Conservation (phyloP, 2,329 filamentous ascomycete species). For the Zasmidium citrigriseum region DNA sequence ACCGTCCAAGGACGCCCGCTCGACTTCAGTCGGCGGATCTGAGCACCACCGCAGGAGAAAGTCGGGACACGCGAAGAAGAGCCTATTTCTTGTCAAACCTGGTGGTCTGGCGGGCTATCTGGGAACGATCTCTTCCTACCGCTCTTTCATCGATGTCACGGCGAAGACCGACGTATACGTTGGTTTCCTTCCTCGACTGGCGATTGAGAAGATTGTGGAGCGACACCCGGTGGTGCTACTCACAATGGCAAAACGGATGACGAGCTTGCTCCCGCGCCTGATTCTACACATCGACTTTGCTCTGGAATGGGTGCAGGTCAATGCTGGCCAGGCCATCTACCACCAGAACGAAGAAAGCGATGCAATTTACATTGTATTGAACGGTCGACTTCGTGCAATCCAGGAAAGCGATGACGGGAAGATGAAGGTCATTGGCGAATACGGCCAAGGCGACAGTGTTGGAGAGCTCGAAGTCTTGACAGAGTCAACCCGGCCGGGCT, state of each 20-base stretch:
- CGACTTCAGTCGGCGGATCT: slow-evolving; percentile 22
- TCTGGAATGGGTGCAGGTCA: slow-evolving; percentile 96
- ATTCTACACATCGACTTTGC: slow-evolving; percentile 98
- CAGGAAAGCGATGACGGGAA: slow-evolving; percentile 78
- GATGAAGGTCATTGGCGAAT: slow-evolving; percentile 86
- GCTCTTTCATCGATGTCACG: slow-evolving; percentile 94
- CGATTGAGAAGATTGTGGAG: slow-evolving; percentile 89
- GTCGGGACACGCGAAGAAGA: slow-evolving; percentile 55
- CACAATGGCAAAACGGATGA: slow-evolving; percentile 94
- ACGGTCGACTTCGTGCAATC: slow-evolving; percentile 83
- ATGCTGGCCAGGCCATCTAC: slow-evolving; percentile 91
- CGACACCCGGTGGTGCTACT: slow-evolving; percentile 87
- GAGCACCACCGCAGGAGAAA: slow-evolving; percentile 42
- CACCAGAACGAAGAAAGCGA: slow-evolving; percentile 94
- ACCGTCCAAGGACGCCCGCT: slow-evolving; percentile 19
- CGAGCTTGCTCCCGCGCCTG: slow-evolving; percentile 81
- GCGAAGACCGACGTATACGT: slow-evolving; percentile 99
- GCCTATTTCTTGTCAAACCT: slow-evolving; percentile 88
- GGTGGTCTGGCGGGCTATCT: slow-evolving; percentile 93
- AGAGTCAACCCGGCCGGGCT: slow-evolving; percentile 85
- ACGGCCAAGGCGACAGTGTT: slow-evolving; percentile 95
- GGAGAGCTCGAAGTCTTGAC: slow-evolving; percentile 97
- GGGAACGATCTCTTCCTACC: slow-evolving; percentile 88
- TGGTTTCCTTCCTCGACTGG: slow-evolving; percentile 82
- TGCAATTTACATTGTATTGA: slow-evolving; percentile 96